These are phyloP conservation scores for Populus tomentosa DNA, from an alignment of 441 rosid genomes.

Conservation along the genomic window DNA sequence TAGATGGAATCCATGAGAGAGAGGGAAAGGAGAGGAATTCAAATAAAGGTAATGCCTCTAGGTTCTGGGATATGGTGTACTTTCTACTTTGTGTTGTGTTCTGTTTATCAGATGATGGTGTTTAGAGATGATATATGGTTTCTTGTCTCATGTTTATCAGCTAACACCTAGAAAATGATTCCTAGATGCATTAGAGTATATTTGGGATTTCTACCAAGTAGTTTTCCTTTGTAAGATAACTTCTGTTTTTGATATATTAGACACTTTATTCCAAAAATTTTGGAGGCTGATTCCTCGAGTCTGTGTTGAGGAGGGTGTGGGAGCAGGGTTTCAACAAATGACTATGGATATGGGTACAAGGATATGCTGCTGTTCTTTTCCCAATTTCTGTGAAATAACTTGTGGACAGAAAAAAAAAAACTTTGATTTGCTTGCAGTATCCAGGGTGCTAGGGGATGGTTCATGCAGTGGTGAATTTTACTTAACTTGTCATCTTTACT, in stretches of 20 bases:
- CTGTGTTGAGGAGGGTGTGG: not conserved
- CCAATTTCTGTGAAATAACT: not conserved
- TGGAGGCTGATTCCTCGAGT: not conserved
- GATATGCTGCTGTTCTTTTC: not conserved
- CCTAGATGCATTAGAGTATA: not conserved
- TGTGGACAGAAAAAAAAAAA: slow-evolving; percentile 5
- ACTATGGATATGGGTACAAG: not conserved
- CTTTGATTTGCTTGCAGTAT: not conserved
- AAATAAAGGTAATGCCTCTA: slow-evolving; percentile 46
- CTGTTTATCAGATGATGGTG: not conserved
- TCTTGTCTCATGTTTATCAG: not conserved
- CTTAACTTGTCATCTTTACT: not conserved
- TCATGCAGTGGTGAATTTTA: not conserved
- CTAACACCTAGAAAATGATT: not conserved
- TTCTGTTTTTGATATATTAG: not conserved
- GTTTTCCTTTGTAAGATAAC: not conserved
- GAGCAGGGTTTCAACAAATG: not conserved
- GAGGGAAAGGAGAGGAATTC: slow-evolving; percentile 47
- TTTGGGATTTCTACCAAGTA: not conserved
- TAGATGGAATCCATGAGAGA: slow-evolving; percentile 75
- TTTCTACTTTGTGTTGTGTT: slow-evolving; percentile 12
- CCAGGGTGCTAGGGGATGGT: not conserved
- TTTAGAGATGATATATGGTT: slow-evolving; percentile 1
- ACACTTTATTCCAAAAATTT: not conserved
- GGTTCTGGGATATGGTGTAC: slow-evolving; percentile 11